Base-by-base conservation (phyloP, 805 yeast species). In the Candida boleticola region DNA sequence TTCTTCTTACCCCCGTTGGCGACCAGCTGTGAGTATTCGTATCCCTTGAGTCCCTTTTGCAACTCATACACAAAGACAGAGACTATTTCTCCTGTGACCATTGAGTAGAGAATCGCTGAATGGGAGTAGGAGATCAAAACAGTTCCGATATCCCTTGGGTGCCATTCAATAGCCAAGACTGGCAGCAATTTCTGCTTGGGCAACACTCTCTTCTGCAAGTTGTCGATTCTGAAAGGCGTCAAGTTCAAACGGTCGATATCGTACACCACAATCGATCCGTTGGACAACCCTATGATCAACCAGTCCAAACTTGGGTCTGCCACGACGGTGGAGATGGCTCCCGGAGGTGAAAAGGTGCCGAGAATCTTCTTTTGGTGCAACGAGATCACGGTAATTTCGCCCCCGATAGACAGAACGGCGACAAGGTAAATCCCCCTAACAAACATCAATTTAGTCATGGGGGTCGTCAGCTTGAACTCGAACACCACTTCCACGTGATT, bases 271-370 rank as follows among this genome's bases (percentile, higher is more conserved):
- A 85, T 63, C 2, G 78, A 60, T 1, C 99, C 99, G 58, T 82
- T 89, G 37, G 79, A 75, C 40, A 88, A 66, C 3, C 98, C 99
- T 17, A 92, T 54, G 35, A 84, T 72, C 13, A 92, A 64, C 88
- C 93, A 93, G 61, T 90, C 97, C 49, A 93, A 60, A 0, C 95
- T 75, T 2, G 97, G 97, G 54, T 93, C 99, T 1, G 85, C 63
- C 44, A 79, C 93, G 11, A 83, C 68, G 2, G 86, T 74, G 1
- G 86, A 73, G n/a, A 90, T 74, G 10, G 76, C 71, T 1, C 85
- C 82, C 1, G 85, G 83, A 1, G 88, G 76, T 45, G 76, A 73
- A 51, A 78, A 78, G 1, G 80, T 74, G 17, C 79, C 76, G 40
- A 92, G 60, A 6, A 85, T 67, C 45, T 74, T 69, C 53, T 82